These are phyloP conservation scores for Salix dunnii DNA, from an alignment of 345 rosid species.

Conservation along the genomic window DNA sequence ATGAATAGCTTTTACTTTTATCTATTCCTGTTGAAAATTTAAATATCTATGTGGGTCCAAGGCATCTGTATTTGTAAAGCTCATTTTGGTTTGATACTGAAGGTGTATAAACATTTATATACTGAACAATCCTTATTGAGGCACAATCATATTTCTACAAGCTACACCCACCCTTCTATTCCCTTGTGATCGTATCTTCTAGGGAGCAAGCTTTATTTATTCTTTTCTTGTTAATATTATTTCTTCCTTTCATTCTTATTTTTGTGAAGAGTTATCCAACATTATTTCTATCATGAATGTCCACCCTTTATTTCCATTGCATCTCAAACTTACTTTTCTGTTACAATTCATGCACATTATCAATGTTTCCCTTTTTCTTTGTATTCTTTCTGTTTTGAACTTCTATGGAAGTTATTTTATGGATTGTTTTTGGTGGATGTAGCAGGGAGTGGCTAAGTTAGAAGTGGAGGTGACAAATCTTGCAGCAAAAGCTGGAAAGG, in stretches of 20 bases:
- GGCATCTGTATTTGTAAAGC: background rate
- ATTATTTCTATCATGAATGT: background rate
- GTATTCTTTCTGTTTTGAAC: background rate
- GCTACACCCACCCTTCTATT: background rate
- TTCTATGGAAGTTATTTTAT: background rate
- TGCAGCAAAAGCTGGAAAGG: constrained; percentile 99
- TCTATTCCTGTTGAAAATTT: background rate
- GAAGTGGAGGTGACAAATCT: constrained; percentile 99
- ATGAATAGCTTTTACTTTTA: background rate
- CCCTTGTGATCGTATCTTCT: background rate
- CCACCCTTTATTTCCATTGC: background rate
- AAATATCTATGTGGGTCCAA: background rate
- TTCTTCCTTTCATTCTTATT: too few relatives aligned
- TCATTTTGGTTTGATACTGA: background rate
- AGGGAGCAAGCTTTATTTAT: too few relatives aligned
- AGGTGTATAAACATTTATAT: too few relatives aligned
- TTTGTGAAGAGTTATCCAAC: too few relatives aligned
- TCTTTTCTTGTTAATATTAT: too few relatives aligned
- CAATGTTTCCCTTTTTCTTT: background rate
- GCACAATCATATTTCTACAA: too few relatives aligned
- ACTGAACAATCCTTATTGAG: too few relatives aligned
- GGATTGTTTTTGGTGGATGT: constrained; percentile 17
- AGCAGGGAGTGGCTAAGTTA: constrained; percentile 76
- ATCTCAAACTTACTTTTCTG: background rate
- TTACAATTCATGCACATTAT: background rate